A percentile compares a stretch with the other conserved stretches of the same genome.
These are phyloP conservation scores for Lactuca saligna DNA, from an alignment of 129 eudicot species.

Conservation along the genomic window DNA sequence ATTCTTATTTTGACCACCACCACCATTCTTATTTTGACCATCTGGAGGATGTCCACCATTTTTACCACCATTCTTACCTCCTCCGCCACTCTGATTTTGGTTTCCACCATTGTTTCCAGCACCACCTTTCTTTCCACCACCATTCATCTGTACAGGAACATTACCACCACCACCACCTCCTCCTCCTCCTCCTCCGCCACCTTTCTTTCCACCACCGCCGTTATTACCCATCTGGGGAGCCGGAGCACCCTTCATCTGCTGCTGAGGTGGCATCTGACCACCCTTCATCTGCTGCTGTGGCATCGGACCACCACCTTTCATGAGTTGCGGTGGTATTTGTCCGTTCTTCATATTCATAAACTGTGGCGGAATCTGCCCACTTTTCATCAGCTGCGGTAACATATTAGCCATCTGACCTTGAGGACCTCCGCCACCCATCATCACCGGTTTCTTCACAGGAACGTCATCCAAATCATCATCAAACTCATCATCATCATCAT, in stretches of 20 bases:
- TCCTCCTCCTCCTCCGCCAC: conserved; percentile 39
- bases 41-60: conserved; percentile 11
- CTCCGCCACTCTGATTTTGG: conserved; percentile 33
- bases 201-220: conserved; percentile 49
- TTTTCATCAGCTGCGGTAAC: conserved; percentile 41
- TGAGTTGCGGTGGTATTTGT: conserved; percentile 41
- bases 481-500: conserved; percentile 41
- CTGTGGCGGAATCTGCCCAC: conserved; percentile 40
- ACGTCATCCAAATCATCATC: conserved; percentile 49
- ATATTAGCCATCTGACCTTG: conserved; percentile 50
- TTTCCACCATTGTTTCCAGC: conserved; percentile 32
- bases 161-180: conserved; percentile 51
- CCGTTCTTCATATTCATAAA: conserved; percentile 41
- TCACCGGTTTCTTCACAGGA: conserved; percentile 42
- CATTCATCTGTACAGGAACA: conserved; percentile 27
- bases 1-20: conserved; percentile 39
- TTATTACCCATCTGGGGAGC: conserved; percentile 22
- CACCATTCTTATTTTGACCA: conserved; percentile 30
- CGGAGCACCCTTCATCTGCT: conserved; percentile 49
- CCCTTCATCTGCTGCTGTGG: conserved; percentile 38
- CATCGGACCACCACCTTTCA: conserved; percentile 50
- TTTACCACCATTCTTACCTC: conserved; percentile 30
- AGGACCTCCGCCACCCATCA: conserved; percentile 40
- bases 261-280: conserved; percentile 52
- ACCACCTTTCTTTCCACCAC: conserved; percentile 38